A percentile compares a stretch with the other conserved stretches of the same genome.
Conservation (phyloP, 768 basidiomycete genomes). For the Thelephora aurantiotincta region DNA sequence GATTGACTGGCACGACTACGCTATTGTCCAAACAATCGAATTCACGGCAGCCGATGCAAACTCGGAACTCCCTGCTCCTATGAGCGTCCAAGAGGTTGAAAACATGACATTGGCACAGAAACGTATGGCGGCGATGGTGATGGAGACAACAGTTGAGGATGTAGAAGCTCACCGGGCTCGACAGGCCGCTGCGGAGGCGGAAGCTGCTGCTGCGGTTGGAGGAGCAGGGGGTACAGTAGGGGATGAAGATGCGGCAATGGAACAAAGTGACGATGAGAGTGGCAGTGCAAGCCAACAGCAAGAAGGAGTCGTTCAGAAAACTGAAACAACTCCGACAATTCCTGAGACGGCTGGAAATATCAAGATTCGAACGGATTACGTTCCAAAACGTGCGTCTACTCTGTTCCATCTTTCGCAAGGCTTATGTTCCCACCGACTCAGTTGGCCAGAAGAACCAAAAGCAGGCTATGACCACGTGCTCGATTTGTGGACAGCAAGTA, state of each 20-base stretch:
- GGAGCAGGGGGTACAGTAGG: slow-evolving; percentile 40
- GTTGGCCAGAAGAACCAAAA: slow-evolving; percentile 61
- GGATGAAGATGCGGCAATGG: slow-evolving; percentile 59
- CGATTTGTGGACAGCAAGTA: slow-evolving; percentile 92
- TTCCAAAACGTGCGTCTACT: slow-evolving; percentile 65
- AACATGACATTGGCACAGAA: slow-evolving; percentile 96
- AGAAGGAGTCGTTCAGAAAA: slow-evolving; percentile 53
- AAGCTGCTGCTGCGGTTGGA: slow-evolving; percentile 70
- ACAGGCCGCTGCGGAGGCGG: slow-evolving; percentile 77
- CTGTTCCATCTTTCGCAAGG: not conserved
- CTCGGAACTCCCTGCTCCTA: slow-evolving; percentile 89
- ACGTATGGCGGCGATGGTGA: slow-evolving; percentile 95
- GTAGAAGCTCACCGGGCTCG: slow-evolving; percentile 69
- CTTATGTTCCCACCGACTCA: slow-evolving; percentile 14
- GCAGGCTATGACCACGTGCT: slow-evolving; percentile 59
- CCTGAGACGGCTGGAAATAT: slow-evolving; percentile 73
- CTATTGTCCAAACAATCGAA: slow-evolving; percentile 95
- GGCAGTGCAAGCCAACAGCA: slow-evolving; percentile 50
- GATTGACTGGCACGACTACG: slow-evolving; percentile 99
- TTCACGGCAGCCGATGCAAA: slow-evolving; percentile 88
- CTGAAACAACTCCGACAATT: slow-evolving; percentile 66
- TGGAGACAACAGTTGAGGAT: slow-evolving; percentile 86
- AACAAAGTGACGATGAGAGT: slow-evolving; percentile 75
- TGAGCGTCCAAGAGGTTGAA: slow-evolving; percentile 89
- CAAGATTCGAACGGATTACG: slow-evolving; percentile 94